Evolutionary conservation across 2,329 filamentous ascomycete genomes (phyloP), one percentile per base, ranked within the genome.

Genomic region (Pyricularia sp.): DNA sequence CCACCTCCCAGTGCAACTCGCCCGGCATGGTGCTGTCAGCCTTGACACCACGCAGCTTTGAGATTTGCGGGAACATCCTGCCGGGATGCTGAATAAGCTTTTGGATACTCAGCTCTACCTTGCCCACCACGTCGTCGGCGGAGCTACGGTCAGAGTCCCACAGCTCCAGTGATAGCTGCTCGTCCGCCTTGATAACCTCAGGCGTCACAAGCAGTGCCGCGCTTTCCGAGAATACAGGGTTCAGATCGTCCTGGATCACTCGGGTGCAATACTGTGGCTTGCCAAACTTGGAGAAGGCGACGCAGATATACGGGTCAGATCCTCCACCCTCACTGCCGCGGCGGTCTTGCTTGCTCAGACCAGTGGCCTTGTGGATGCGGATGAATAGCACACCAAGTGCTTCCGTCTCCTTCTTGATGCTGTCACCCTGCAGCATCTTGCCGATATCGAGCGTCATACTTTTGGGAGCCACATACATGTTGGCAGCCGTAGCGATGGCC

Each of bases 241-340:
- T 96, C 65, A 96, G 82, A 69, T 97, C 89, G 72, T 97, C 93
- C 64, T 93, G 91, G 68, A 97, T 97, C 63, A 97, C 93, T 62
- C 94, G 87, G 1, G 94, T 97, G 75, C 93, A 97, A 76, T 96
- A 97, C 84, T 96, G 96, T 1, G 93, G 93, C 77, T 99, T 99
- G 65, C 90, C 90, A 70, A 97, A 97, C 75, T 97, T 97, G 71
- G 91, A 96, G 79, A 96, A 97, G 55, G 90, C 88, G 44, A 97
- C 82, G 35, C 93, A 97, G 73, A 97, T 96, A 75, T 97, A 97
- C 0, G 93, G 92, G 70, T 99, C 94, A 63, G 90, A 96, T 60
- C 93, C 93, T 40, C 94, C 93, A 22, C 91, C 89, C 64, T 88
- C 83, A 71, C 87, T 93, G 55, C 92, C 93, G 66, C 90, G 87